Evolutionary conservation across 1,139 yeast species (phyloP).

Genomic region (Kodamaea ohmeri): DNA sequence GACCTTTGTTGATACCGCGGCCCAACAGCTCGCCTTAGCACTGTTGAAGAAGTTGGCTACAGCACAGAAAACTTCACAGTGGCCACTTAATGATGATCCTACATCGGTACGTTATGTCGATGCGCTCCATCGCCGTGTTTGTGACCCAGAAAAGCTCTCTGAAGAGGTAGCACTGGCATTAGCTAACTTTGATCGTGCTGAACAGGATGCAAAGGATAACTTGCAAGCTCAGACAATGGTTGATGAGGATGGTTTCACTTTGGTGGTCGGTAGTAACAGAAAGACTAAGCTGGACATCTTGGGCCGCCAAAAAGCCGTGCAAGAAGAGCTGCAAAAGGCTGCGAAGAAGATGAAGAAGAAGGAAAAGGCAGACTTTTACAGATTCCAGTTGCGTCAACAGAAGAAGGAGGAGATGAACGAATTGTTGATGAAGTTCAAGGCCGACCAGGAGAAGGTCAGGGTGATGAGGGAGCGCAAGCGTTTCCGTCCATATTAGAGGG

Average conservation of each 20-base stretch:
- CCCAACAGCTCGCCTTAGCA: conserved; percentile 63
- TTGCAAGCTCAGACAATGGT: conserved; percentile 58
- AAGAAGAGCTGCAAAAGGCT: conserved; percentile 44
- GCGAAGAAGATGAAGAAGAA: conserved; percentile 62
- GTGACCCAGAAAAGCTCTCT: conserved; percentile 48
- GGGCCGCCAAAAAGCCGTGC: conserved; percentile 50
- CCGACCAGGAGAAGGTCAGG: conserved; percentile 83
- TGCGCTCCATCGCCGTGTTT: conserved; percentile 30
- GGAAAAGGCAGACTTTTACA: conserved; percentile 88
- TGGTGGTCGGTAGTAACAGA: conserved; percentile 83
- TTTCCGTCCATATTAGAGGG: conserved; percentile 72
- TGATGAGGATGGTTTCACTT: conserved; percentile 91
- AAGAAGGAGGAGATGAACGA: conserved; percentile 93
- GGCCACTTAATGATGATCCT: conserved; percentile 27
- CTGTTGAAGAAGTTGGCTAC: conserved; percentile 52
- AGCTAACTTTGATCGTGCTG: conserved; percentile 68
- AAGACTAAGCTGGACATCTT: conserved; percentile 70
- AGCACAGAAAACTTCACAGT: conserved; percentile 21
- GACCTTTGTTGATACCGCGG: conserved; percentile 71
- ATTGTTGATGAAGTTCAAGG: conserved; percentile 74
- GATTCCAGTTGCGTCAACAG: conserved; percentile 91
- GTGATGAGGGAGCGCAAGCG: conserved; percentile 75
- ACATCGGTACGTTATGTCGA: conserved; percentile 32
- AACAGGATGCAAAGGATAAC: conserved; percentile 60
- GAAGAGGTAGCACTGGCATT: conserved; percentile 56